Base-by-base conservation (phyloP, 106 monocot species). In the Dendrobium catenatum region DNA sequence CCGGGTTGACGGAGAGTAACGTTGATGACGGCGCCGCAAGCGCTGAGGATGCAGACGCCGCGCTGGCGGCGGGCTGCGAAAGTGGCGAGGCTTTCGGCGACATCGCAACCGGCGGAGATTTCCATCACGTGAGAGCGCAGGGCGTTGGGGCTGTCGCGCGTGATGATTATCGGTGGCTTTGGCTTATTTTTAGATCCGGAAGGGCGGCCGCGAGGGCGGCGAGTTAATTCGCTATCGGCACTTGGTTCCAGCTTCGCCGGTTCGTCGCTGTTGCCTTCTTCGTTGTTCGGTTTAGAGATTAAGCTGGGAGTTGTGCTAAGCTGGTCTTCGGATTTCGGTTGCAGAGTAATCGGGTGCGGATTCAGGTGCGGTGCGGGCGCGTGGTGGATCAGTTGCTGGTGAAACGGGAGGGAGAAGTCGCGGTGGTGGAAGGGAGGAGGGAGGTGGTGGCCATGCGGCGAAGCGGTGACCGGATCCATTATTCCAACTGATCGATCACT, bases 21-120 rank as follows among this genome's bases (percentile, higher is more conserved):
- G 80, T 80, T 66, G 49, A 72, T 49, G 9, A 80, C 80, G 18
- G 72, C 49, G 33, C 80, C 80, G 80, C 80, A 48, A 3, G 70
- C 80, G 33, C 80, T 80, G 31, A 80, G 80, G 48, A 80, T 72
- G 70, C 80, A 80, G 80, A 80, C 49, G 15, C 80, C 80, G 31
- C 80, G 80, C 80, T 72, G 80, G 33, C 80, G 68, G 72, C 80
- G 80, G 49, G 48, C 70, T 48, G 80, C 80, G 48, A 70, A 80
- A 48, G 68, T 49, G 1, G 80, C 7, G 18, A 80, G 46, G 54
- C 72, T 48, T 29, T 80, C 72, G 72, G 72, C 43, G 49, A 80
- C 33, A 26, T 80, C 80, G 48, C 80, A 80, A 6, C 80, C 80
- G 18, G 24, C 31, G 17, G 70, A 68, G 70, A 80, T 72, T 72